Percentiles rank a stretch among this genome's conserved stretches.
Conservation (phyloP, 1,139 yeast species). For the Arxiozyma bovina region DNA sequence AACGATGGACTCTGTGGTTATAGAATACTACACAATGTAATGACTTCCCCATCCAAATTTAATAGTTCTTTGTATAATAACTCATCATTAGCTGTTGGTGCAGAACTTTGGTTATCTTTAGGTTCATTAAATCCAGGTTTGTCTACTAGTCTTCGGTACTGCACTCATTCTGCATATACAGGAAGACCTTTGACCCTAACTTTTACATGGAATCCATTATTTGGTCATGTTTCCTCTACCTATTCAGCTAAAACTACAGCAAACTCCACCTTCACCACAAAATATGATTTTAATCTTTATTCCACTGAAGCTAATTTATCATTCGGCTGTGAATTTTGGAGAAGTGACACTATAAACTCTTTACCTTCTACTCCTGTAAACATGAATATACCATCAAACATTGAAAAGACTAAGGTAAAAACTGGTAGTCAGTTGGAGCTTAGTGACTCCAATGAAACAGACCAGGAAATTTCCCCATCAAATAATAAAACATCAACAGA, state of each 20-base stretch:
- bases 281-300: slow-evolving; percentile 82
- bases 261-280: slow-evolving; percentile 70
- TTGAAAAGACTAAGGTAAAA: neutral
- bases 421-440: slow-evolving; percentile 5
- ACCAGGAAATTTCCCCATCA: neutral
- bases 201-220: slow-evolving; percentile 74
- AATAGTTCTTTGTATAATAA: slow-evolving; percentile 35
- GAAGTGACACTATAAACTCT: slow-evolving; percentile 12
- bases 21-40: slow-evolving; percentile 66
- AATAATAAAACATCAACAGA: neutral
- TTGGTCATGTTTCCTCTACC: slow-evolving; percentile 85
- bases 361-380: neutral
- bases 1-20: slow-evolving; percentile 83
- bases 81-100: slow-evolving; percentile 57
- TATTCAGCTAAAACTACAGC: slow-evolving; percentile 78
- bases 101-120: slow-evolving; percentile 87
- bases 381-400: neutral
- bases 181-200: slow-evolving; percentile 89
- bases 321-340: slow-evolving; percentile 80
- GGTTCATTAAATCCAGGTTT: slow-evolving; percentile 75
- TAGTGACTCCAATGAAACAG: slow-evolving; percentile 1
- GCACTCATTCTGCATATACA: slow-evolving; percentile 77
- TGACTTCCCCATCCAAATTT: slow-evolving; percentile 35
- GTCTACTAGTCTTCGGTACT: slow-evolving; percentile 75
- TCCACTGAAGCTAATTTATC: slow-evolving; percentile 85